A percentile compares a stretch with the other conserved stretches of the same genome.
These are phyloP conservation scores for Schizosaccharomyces osmophilus DNA, from an alignment of 805 yeast genomes.

Conservation along the genomic window DNA sequence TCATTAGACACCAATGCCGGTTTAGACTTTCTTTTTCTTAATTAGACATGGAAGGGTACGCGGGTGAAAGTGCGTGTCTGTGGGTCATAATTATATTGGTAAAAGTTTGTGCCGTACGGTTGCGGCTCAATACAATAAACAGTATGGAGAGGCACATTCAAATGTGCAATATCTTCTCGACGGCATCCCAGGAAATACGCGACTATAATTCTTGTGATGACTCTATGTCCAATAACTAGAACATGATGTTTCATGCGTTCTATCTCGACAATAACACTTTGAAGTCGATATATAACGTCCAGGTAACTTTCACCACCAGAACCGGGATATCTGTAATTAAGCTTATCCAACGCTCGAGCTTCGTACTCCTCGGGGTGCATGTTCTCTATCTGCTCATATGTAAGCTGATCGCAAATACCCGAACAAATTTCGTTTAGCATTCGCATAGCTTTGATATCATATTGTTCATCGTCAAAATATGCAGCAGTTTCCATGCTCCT, in stretches of 20 bases:
- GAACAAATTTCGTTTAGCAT: constrained; percentile 88
- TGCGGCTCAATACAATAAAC: constrained; percentile 1
- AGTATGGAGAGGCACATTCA: not conserved
- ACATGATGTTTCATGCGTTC: constrained; percentile 80
- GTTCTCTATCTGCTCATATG: constrained; percentile 61
- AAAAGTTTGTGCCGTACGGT: constrained; percentile 1
- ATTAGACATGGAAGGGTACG: not conserved
- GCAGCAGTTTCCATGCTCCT: constrained; percentile 60
- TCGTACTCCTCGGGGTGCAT: constrained; percentile 55
- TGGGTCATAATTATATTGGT: not conserved
- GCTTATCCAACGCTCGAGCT: constrained; percentile 49
- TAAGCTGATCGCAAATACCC: constrained; percentile 78
- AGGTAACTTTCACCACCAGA: constrained; percentile 89
- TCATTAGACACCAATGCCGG: not conserved
- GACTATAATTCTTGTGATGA: constrained; percentile 62
- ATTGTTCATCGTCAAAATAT: constrained; percentile 47
- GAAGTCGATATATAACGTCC: constrained; percentile 72
- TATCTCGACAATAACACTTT: constrained; percentile 77
- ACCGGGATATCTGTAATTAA: constrained; percentile 82
- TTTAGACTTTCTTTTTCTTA: not conserved
- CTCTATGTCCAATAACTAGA: constrained; percentile 66
- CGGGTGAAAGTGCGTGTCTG: not conserved
- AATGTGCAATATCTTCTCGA: constrained; percentile 13
- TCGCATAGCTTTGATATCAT: constrained; percentile 64
- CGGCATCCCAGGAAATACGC: constrained; percentile 71